Conservation (phyloP, 805 yeast genomes). For the Vanderwaltozyma tropicalis region DNA sequence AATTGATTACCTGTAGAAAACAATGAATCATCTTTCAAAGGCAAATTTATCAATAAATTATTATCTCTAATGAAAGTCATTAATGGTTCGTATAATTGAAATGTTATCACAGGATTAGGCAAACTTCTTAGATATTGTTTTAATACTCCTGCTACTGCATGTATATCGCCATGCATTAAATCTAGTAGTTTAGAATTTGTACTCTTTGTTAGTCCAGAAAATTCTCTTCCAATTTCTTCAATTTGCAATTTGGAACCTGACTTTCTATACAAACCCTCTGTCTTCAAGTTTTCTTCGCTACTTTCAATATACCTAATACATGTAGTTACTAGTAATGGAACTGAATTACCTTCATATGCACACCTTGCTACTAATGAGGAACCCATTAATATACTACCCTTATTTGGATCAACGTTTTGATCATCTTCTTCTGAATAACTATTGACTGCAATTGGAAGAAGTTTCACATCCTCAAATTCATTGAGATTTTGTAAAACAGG, state of each 20-base stretch:
- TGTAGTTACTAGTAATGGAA: constrained; percentile 63
- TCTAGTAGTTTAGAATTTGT: constrained; percentile 8
- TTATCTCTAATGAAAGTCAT: constrained; percentile 40
- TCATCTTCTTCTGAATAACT: constrained; percentile 1
- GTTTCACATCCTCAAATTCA: constrained; percentile 30
- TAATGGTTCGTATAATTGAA: constrained; percentile 53
- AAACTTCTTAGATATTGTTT: constrained; percentile 78
- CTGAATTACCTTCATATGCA: constrained; percentile 43
- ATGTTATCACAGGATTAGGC: constrained; percentile 80
- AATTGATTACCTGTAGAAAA: constrained; percentile 6
- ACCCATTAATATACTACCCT: constrained; percentile 14
- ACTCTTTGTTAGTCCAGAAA: constrained; percentile 5
- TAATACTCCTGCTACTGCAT: constrained; percentile 77
- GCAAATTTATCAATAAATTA: constrained; percentile 12
- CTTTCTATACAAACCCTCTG: constrained; percentile 84
- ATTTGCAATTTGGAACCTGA: constrained; percentile 66
- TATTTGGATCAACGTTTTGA: background rate
- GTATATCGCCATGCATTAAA: constrained; percentile 53
- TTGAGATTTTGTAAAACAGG: constrained; percentile 30
- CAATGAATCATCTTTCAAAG: constrained; percentile 10
- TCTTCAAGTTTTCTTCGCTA: constrained; percentile 47
- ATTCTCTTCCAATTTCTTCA: constrained; percentile 21
- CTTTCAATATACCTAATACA: constrained; percentile 71
- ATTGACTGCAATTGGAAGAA: constrained; percentile 17
- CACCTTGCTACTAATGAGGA: constrained; percentile 55